These are phyloP conservation scores for Cephaloascus albidus DNA, from an alignment of 805 yeast species.

Conservation along the genomic window DNA sequence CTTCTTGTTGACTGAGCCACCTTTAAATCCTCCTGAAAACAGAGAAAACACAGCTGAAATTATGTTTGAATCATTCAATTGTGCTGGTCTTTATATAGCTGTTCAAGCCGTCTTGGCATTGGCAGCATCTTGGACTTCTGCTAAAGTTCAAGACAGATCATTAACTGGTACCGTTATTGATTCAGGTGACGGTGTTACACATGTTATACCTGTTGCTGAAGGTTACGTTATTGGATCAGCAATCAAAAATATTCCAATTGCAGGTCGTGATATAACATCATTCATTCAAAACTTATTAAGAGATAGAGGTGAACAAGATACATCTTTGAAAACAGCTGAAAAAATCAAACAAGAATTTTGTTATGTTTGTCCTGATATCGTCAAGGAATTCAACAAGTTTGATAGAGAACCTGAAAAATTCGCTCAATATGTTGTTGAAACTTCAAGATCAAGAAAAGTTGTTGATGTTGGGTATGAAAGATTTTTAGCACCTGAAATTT, in stretches of 20 bases:
- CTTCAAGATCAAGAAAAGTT: slow-evolving; percentile 53
- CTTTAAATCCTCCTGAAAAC: slow-evolving; percentile 98
- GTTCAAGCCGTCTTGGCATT: slow-evolving; percentile 98
- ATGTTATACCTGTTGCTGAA: slow-evolving; percentile 98
- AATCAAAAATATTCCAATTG: slow-evolving; percentile 94
- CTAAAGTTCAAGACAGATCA: slow-evolving; percentile 90
- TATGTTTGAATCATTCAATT: slow-evolving; percentile 96
- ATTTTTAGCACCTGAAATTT: slow-evolving; percentile 97
- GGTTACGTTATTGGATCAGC: slow-evolving; percentile 98
- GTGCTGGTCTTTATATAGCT: slow-evolving; percentile 97
- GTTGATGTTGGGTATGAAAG: slow-evolving; percentile 98
- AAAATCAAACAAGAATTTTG: slow-evolving; percentile 94
- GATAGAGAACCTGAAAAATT: slow-evolving; percentile 91
- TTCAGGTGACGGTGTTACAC: slow-evolving; percentile 98
- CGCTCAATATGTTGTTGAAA: slow-evolving; percentile 86
- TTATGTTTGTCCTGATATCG: slow-evolving; percentile 96
- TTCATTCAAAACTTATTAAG: slow-evolving; percentile 89
- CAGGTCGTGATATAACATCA: slow-evolving; percentile 94
- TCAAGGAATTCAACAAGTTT: slow-evolving; percentile 88
- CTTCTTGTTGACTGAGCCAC: slow-evolving; percentile 94
- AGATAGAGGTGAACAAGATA: slow-evolving; percentile 94
- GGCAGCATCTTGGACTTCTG: slow-evolving; percentile 98
- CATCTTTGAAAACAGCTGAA: slow-evolving; percentile 92
- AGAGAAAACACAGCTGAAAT: slow-evolving; percentile 98
- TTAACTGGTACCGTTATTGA: slow-evolving; percentile 98